These are phyloP conservation scores for Aureobasidium namibiae DNA, from an alignment of 2,329 filamentous ascomycete genomes.

Conservation along the genomic window DNA sequence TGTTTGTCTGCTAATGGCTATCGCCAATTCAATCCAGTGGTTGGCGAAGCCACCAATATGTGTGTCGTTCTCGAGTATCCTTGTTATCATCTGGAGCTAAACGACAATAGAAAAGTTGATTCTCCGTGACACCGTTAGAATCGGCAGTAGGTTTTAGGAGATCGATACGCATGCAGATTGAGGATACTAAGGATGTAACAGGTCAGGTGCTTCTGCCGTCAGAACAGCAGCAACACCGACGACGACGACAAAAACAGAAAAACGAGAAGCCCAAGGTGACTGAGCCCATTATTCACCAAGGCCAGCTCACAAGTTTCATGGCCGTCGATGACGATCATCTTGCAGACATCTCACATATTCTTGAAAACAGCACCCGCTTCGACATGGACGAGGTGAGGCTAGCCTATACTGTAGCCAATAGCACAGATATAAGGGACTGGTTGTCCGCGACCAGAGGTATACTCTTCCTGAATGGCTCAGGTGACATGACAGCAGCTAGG, in stretches of 20 bases:
- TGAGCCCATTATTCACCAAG: not conserved
- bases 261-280: not conserved
- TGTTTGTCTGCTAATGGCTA: not conserved
- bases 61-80: not conserved
- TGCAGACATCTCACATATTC: not conserved
- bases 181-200: not conserved
- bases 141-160: too few relatives aligned
- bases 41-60: not conserved
- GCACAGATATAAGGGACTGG: not conserved
- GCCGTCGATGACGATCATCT: not conserved
- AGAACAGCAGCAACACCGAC: not conserved
- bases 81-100: not conserved
- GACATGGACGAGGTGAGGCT: not conserved
- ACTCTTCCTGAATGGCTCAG: not conserved
- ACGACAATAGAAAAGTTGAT: not conserved
- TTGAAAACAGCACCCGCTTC: not conserved
- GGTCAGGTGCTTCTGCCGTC: not conserved
- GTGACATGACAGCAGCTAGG: not conserved
- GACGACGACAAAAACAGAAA: not conserved
- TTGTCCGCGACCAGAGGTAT: not conserved
- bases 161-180: not conserved
- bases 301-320: not conserved
- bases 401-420: not conserved
- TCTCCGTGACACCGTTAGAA: too few relatives aligned
- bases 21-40: not conserved